Percentiles rank a stretch among this genome's conserved stretches.
Evolutionary conservation across 495 filamentous ascomycete genomes (phyloP).

Genomic region (Xylaria longipes): DNA sequence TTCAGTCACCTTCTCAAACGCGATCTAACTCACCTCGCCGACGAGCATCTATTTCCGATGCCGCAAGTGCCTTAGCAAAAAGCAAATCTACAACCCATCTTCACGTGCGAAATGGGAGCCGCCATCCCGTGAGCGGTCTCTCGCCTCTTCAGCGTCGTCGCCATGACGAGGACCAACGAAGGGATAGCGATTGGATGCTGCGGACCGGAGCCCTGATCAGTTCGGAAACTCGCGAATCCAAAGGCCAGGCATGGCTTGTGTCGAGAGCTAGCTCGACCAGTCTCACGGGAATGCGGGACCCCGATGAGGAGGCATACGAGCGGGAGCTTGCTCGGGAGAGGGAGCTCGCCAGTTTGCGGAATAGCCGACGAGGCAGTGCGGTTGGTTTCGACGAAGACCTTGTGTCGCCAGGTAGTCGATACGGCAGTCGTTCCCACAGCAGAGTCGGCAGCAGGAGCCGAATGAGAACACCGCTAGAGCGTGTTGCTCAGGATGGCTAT

Average conservation of each 20-base stretch:
- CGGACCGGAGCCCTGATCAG: conserved; percentile 74
- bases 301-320: conserved; percentile 54
- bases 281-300: conserved; percentile 59
- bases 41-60: conserved; percentile 39
- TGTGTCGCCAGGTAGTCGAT: conserved; percentile 50
- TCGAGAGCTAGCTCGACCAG: conserved; percentile 76
- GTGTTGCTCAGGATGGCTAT: conserved; percentile 51
- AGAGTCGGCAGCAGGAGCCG: conserved; percentile 50
- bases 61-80: conserved; percentile 43
- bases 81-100: conserved; percentile 57
- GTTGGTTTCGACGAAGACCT: conserved; percentile 44
- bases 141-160: conserved; percentile 35
- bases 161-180: conserved; percentile 35
- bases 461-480: conserved; percentile 44
- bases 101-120: conserved; percentile 31
- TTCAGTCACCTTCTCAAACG: conserved; percentile 54
- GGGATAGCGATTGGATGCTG: conserved; percentile 75
- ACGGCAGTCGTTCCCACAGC: conserved; percentile 53
- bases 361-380: conserved; percentile 44
- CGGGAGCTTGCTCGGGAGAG: conserved; percentile 50
- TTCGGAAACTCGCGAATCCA: conserved; percentile 73
- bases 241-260: conserved; percentile 80
- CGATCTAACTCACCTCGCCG: conserved; percentile 49
- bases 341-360: conserved; percentile 41
- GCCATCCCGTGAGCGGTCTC: conserved; percentile 27